These are phyloP conservation scores for Akebia trifoliata DNA, from an alignment of 164 flowering plant species.

Conservation along the genomic window DNA sequence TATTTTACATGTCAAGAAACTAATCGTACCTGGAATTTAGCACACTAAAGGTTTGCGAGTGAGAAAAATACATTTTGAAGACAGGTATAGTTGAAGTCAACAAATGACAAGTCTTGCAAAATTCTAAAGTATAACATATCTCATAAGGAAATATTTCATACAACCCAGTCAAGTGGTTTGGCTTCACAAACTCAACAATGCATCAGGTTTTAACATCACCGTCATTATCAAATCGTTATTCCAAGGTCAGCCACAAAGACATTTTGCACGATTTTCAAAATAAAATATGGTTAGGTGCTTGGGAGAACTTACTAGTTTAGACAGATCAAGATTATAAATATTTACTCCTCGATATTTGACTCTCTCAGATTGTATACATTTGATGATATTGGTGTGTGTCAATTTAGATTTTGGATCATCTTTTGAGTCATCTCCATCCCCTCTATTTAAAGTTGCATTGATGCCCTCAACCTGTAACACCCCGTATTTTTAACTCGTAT, in stretches of 20 bases:
- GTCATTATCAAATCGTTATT: no score
- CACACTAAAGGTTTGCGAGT: conserved; percentile 84
- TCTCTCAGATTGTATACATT: conserved; percentile 83
- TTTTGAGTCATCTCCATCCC: conserved; percentile 50
- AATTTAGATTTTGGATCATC: conserved; percentile 45
- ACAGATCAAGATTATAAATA: conserved; percentile 90
- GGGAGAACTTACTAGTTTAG: conserved; percentile 62
- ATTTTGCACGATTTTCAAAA: no score
- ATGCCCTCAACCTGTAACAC: conserved; percentile 61
- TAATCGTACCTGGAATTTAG: conserved; percentile 71
- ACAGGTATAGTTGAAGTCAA: conserved; percentile 88
- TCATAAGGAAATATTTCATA: no score
- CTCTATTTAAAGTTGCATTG: conserved; percentile 36
- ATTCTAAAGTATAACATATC: conserved; percentile 6
- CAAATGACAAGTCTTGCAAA: conserved; percentile 76
- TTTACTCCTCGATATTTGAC: conserved; percentile 85
- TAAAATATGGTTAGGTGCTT: background rate
- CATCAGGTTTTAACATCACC: background rate
- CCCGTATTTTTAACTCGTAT: no score
- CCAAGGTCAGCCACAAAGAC: no score
- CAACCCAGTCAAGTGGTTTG: no score
- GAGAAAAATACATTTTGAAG: conserved; percentile 76
- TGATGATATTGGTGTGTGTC: conserved; percentile 84
- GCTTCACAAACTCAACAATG: background rate
- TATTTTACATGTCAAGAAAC: background rate